Base-by-base conservation (phyloP, 108 stramenopile genomes). In the Nitzschia sp. region DNA sequence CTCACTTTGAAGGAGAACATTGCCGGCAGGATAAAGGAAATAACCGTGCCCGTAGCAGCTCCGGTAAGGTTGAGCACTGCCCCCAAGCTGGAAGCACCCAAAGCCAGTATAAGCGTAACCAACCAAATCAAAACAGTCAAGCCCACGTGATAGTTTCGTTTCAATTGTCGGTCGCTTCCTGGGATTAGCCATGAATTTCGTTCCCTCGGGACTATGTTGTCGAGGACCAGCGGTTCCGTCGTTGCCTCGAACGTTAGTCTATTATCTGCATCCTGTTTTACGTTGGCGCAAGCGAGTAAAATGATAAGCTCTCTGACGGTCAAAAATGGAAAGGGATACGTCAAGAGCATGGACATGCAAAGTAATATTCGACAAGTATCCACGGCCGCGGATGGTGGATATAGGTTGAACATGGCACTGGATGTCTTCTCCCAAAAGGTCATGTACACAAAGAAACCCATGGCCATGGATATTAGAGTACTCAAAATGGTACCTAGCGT, bases 291-390 rank as follows among this genome's bases (percentile, higher is more conserved):
- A 31, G 18, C 29, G 1, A 51, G 35, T 26, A 74, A 49, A 2
- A 82, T 59, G 13, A 80, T 32, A 67, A 85, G 71, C 56, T 85
- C 88, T 38, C 88, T 79, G 35, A 77, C 74, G 46, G 81, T 82
- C 23, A 83, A 71, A 36, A 89, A 85, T 8, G 88, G 85, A 24
- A 89, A 57, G 1, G 88, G 88, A 64, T 84, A 89, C 2, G 88
- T 85, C 11, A 89, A 57, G 53, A 84, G 58, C 75, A 89, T 89
- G 5, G 75, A 74, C 57, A 80, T 46, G 36, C 82, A 73, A 45
- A 89, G 68, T 17, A 89, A 67, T 23, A 89, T 53, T 42, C 76
- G 60, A 25, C 81, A 81, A 18, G 72, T 61, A 56, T 84, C 74
- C n/a, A 81, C 28, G 19, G 63, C 45, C 1, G 64, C n/a, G 25